A percentile compares a stretch with the other conserved stretches of the same genome.
phyloP scores from a whole-genome alignment of 1,139 yeast species.

The Blastobotrys petasosporus region DNA sequence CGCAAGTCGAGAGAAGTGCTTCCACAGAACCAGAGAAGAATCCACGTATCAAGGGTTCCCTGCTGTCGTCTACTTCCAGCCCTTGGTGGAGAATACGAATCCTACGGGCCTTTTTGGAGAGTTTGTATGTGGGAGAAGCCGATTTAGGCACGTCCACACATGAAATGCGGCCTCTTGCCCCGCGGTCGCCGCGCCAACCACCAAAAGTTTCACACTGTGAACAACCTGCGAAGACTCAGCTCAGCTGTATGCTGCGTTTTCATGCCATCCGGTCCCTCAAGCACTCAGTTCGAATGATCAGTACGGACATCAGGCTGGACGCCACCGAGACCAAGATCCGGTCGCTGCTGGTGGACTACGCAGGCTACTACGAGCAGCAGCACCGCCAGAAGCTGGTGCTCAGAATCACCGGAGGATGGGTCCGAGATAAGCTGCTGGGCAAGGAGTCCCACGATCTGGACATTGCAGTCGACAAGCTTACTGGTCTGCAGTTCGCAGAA shows the following conservation, averaged over 20 bases:
- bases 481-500: constrained; percentile 83
- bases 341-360: constrained; percentile 36
- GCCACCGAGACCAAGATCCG: constrained; percentile 47
- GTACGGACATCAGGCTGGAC: constrained; percentile 35
- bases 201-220: too few species aligned
- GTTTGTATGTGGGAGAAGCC: too few species aligned
- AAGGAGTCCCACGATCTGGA: constrained; percentile 80
- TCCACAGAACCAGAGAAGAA: too few species aligned
- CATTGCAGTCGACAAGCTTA: constrained; percentile 74
- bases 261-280: background rate
- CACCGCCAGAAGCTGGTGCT: constrained; percentile 41
- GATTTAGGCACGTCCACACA: too few species aligned
- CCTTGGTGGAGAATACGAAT: too few species aligned
- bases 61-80: too few species aligned
- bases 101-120: too few species aligned
- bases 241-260: constrained; percentile 1
- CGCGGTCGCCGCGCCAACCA: background rate
- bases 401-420: constrained; percentile 98
- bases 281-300: constrained; percentile 5
- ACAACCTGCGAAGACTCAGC: background rate
- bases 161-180: too few species aligned
- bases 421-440: constrained; percentile 84
- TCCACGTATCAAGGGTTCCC: too few species aligned
- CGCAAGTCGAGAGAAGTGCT: too few species aligned
- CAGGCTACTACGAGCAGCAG: constrained; percentile 19